Evolutionary conservation across 106 monocot species (phyloP).

Genomic region (Dendrobium officinale): DNA sequence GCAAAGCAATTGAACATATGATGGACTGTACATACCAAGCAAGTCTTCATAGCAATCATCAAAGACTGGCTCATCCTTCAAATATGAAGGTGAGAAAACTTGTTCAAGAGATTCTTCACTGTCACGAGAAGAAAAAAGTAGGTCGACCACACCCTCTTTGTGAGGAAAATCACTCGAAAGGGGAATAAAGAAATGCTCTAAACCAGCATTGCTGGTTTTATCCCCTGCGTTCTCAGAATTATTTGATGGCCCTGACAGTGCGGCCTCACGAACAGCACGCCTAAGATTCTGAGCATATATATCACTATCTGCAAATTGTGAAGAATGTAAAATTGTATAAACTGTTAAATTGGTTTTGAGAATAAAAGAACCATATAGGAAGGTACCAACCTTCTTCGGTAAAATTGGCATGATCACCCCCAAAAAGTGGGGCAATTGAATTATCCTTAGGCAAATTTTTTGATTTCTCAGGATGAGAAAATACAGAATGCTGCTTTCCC

Average conservation of each 20-base stretch:
- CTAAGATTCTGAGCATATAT: slow-evolving; percentile 41
- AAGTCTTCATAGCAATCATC: slow-evolving; percentile 50
- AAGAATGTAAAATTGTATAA: background rate
- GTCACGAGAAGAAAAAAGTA: slow-evolving; percentile 28
- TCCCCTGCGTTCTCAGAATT: slow-evolving; percentile 33
- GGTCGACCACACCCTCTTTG: slow-evolving; percentile 34
- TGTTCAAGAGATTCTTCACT: slow-evolving; percentile 40
- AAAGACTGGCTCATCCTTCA: slow-evolving; percentile 41
- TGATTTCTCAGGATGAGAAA: background rate
- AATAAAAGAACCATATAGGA: background rate
- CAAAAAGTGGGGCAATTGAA: background rate
- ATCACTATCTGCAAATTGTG: slow-evolving; percentile 37
- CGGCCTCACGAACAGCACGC: slow-evolving; percentile 83
- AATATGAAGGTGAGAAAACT: slow-evolving; percentile 47
- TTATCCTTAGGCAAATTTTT: background rate
- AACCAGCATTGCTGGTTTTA: slow-evolving; percentile 45
- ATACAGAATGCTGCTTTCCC: slow-evolving; percentile 26
- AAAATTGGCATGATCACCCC: no score
- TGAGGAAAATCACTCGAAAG: slow-evolving; percentile 21
- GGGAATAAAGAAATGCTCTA: slow-evolving; percentile 85
- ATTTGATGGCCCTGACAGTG: slow-evolving; percentile 36
- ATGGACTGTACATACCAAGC: slow-evolving; percentile 31
- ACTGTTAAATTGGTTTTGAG: no score
- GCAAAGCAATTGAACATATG: background rate
- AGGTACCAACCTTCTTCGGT: background rate